Evolutionary conservation across 495 filamentous ascomycete species (phyloP), one percentile per base, ranked within the genome.

Genomic region (Wilcoxina mikolae): DNA sequence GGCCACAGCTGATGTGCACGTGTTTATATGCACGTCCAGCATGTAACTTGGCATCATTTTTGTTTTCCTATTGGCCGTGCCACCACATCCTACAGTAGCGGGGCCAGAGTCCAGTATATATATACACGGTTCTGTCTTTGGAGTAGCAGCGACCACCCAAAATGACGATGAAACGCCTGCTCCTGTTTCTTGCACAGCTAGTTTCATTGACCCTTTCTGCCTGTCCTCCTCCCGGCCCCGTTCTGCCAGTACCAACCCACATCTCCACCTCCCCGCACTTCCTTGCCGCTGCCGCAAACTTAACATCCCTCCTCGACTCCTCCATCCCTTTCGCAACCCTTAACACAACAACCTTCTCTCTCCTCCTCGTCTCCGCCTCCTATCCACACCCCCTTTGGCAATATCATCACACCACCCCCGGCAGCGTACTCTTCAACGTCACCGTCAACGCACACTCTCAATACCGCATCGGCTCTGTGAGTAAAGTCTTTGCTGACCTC

Each of bases 381-480:
- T 31, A 27, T n/a, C n/a, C n/a, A n/a, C n/a, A n/a, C 5, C 7
- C 57, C 5, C 27, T 66, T 9, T 69, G 57, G 60, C 62, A 68
- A 45, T 68, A 66, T 35, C 65, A 69, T 27, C 63, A 68, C 29
- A 58, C 61, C 3, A 69, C 61, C 20, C 24, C 56, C 38, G 60
- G 65, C 41, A 60, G 59, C 27, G 67, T 66, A 2, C 53, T 42
- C 3, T 11, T n/a, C n/a, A n/a, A n/a, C n/a, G n/a, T n/a, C n/a
- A n/a, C 54, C 15, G 44, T 69, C 11, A 42, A 59, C 12, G 51
- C 58, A 1, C 54, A 65, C 38, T 64, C 62, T 3, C 62, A 68
- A 52, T 70, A 66, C 47, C 51, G 65, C 11, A 59, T 69, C 35
- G 68, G 60, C 3, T 68, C 62, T 2, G 51, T 69, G 18, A 60